Evolutionary conservation across 306 rosid species (phyloP).

Genomic region (Clitoria ternatea): DNA sequence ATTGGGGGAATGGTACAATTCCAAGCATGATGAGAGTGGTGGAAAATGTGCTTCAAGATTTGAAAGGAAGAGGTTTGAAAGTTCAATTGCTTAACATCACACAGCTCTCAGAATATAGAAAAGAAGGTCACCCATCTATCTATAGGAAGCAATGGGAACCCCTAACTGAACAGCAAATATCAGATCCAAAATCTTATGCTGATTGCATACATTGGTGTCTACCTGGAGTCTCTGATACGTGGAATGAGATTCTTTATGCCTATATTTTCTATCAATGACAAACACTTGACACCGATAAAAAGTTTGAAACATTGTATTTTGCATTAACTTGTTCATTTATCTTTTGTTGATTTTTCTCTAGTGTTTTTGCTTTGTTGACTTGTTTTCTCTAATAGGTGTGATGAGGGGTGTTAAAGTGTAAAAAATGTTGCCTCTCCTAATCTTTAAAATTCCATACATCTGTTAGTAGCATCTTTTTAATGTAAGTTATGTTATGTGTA

Average conservation of each 20-base stretch:
- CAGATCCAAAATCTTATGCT: conserved; percentile 65
- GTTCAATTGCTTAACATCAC: conserved; percentile 76
- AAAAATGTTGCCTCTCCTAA: conserved; percentile 20
- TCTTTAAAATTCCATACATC: neutral
- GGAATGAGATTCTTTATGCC: conserved; percentile 81
- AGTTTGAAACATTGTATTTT: neutral
- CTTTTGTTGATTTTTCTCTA: neutral
- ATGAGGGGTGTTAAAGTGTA: conserved; percentile 9
- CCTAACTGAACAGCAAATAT: conserved; percentile 36
- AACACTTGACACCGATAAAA: neutral
- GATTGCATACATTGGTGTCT: conserved; percentile 98
- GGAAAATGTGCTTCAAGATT: conserved; percentile 45
- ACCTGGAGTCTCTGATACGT: conserved; percentile 83
- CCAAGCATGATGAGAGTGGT: conserved; percentile 65
- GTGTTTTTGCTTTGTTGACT: neutral
- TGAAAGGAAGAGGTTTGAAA: conserved; percentile 58
- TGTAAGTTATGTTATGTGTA: neutral
- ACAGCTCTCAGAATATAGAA: conserved; percentile 80
- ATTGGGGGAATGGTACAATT: conserved; percentile 55
- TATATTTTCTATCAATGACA: conserved; percentile 42
- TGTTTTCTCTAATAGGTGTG: neutral
- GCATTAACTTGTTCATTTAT: neutral
- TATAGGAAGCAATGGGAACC: conserved; percentile 89
- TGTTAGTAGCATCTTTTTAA: neutral
- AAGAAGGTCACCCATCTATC: conserved; percentile 83